Conservation (phyloP, 1,284 basidiomycete species). For the Anthracocystis setariae region DNA sequence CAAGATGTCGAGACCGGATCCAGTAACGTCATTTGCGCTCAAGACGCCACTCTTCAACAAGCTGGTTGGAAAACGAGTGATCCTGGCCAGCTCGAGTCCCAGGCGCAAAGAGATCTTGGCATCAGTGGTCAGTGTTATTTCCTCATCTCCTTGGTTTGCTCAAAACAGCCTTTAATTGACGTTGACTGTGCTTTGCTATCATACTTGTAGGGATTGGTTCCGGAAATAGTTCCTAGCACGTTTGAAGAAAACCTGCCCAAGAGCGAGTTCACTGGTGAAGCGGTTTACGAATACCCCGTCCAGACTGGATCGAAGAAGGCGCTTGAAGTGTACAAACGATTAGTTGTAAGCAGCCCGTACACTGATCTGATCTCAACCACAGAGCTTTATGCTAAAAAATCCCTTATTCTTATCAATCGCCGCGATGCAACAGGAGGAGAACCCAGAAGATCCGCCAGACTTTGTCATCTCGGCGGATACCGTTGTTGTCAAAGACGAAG, state of each 20-base stretch:
- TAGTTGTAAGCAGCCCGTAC: slow-evolving; percentile 52
- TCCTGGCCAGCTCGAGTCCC: slow-evolving; percentile 61
- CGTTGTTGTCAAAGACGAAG: slow-evolving; percentile 58
- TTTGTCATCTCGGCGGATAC: slow-evolving; percentile 79
- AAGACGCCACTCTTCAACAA: slow-evolving; percentile 58
- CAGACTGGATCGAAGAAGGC: slow-evolving; percentile 89
- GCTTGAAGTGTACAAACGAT: slow-evolving; percentile 59
- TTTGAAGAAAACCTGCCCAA: slow-evolving; percentile 85
- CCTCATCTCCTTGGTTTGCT: too few relatives aligned
- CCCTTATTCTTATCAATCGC: too few relatives aligned
- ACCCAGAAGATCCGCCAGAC: slow-evolving; percentile 87
- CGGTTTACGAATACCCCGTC: slow-evolving; percentile 87
- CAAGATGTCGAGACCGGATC: slow-evolving; percentile 24
- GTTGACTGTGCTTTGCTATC: too few relatives aligned
- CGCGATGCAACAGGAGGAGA: slow-evolving; percentile 66
- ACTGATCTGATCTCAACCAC: too few relatives aligned
- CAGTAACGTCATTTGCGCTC: slow-evolving; percentile 53
- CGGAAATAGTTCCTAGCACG: slow-evolving; percentile 86
- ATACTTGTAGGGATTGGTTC: slow-evolving; percentile 77
- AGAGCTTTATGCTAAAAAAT: too few relatives aligned
- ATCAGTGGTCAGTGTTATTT: slow-evolving; percentile 39
- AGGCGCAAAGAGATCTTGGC: slow-evolving; percentile 61
- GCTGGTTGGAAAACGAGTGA: slow-evolving; percentile 57
- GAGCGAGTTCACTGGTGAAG: slow-evolving; percentile 75
- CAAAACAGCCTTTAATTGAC: too few relatives aligned